Conservation (phyloP, 2,329 filamentous ascomycete genomes). For the Fusarium fujikuroi region DNA sequence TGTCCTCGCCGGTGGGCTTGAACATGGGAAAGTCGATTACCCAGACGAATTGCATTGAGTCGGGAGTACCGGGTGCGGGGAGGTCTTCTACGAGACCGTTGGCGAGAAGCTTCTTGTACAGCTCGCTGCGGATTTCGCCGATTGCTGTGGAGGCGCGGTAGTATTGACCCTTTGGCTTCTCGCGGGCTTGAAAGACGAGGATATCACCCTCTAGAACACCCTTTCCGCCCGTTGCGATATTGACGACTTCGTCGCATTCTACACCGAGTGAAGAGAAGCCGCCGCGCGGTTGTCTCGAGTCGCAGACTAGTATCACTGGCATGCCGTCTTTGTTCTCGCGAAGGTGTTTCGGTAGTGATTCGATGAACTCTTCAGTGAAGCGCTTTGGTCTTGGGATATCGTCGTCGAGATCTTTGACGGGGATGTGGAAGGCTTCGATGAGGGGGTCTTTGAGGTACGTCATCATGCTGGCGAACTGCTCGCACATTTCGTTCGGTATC, state of each 20-base stretch:
- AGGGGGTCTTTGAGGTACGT: constrained; percentile 73
- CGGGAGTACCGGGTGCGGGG: constrained; percentile 21
- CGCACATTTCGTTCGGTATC: constrained; percentile 66
- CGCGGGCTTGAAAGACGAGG: constrained; percentile 82
- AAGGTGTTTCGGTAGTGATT: constrained; percentile 68
- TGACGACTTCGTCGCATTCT: constrained; percentile 68
- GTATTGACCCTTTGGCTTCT: constrained; percentile 67
- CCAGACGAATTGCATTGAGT: constrained; percentile 79
- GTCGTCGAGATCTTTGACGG: constrained; percentile 57
- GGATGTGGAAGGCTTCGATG: constrained; percentile 79
- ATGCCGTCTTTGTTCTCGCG: constrained; percentile 78
- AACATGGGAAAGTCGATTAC: constrained; percentile 93
- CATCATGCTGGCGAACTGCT: constrained; percentile 79
- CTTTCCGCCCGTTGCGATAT: constrained; percentile 51
- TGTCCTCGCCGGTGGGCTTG: constrained; percentile 70
- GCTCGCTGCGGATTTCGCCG: constrained; percentile 75
- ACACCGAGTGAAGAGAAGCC: constrained; percentile 81
- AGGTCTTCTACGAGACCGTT: not conserved
- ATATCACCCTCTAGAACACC: constrained; percentile 73
- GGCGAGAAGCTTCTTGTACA: constrained; percentile 70
- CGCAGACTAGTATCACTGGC: constrained; percentile 81
- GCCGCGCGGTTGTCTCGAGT: constrained; percentile 76
- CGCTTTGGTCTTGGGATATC: constrained; percentile 63
- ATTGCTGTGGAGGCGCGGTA: constrained; percentile 72
- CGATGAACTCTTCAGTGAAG: constrained; percentile 79